phyloP scores from a whole-genome alignment of 768 basidiomycete genomes.

The Phanerochaete carnosa region DNA sequence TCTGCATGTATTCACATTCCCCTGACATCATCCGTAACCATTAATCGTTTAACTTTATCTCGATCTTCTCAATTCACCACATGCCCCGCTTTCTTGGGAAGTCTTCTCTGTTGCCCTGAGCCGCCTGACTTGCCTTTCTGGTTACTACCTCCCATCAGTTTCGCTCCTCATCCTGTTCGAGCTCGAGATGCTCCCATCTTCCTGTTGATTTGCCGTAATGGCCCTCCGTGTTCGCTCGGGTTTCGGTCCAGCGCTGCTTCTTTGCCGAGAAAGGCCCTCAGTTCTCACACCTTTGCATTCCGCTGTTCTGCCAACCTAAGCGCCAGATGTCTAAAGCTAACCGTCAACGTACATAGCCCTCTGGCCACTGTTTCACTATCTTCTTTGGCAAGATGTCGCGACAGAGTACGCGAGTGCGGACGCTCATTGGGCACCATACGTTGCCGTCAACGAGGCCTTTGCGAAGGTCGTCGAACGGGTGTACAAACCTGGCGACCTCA shows the following conservation, averaged over 20 bases:
- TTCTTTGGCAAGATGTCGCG: conserved; percentile 96
- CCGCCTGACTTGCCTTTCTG: conserved; percentile 2
- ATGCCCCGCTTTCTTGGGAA: background rate
- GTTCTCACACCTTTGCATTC: background rate
- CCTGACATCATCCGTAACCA: background rate
- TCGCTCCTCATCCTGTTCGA: background rate
- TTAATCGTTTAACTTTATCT: background rate
- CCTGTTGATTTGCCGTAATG: background rate
- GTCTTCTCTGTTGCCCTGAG: background rate
- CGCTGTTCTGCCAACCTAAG: background rate
- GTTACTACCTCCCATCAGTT: background rate
- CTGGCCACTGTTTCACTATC: conserved; percentile 98
- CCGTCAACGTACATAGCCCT: conserved; percentile 50
- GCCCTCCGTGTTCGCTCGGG: background rate
- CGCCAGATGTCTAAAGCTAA: background rate
- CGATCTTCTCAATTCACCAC: conserved; percentile 3
- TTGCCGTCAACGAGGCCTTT: conserved; percentile 81
- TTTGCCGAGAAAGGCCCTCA: background rate
- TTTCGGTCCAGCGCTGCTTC: background rate
- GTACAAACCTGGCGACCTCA: conserved; percentile 80
- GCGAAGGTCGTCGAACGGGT: conserved; percentile 71
- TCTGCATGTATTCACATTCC: background rate
- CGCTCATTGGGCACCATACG: conserved; percentile 76
- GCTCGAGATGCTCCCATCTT: background rate
- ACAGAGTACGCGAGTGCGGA: conserved; percentile 87